Conservation (phyloP, 1,139 yeast genomes). For the Saccharomyces uvarum region DNA sequence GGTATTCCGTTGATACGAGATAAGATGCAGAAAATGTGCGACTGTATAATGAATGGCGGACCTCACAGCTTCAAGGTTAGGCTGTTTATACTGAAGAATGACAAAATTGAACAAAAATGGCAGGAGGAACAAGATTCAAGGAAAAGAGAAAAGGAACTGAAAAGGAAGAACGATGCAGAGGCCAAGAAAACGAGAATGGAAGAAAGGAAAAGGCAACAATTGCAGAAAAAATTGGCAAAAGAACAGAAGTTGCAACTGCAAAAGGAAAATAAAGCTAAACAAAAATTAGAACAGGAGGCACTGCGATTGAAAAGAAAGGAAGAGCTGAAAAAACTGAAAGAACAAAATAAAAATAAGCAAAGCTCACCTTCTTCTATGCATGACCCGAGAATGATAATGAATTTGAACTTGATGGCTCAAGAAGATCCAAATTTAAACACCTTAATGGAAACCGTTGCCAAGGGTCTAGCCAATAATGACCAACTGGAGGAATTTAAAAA, state of each 20-base stretch:
- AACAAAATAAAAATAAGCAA: constrained; percentile 10
- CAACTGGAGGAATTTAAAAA: constrained; percentile 73
- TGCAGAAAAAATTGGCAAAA: constrained; percentile 28
- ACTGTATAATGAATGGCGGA: constrained; percentile 63
- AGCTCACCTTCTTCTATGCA: constrained; percentile 20
- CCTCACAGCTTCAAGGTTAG: constrained; percentile 77
- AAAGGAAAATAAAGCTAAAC: constrained; percentile 19
- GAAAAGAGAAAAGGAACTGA: constrained; percentile 34
- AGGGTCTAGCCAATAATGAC: constrained; percentile 62
- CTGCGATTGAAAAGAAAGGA: constrained; percentile 18
- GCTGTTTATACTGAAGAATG: constrained; percentile 76
- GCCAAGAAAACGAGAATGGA: constrained; percentile 29
- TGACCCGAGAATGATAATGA: constrained; percentile 72
- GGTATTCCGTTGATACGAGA: constrained; percentile 48
- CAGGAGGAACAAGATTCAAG: constrained; percentile 32
- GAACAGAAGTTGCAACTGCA: constrained; percentile 18
- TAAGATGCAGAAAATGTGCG: constrained; percentile 82
- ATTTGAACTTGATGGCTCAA: constrained; percentile 74
- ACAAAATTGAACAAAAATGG: constrained; percentile 38
- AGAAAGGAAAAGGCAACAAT: constrained; percentile 23
- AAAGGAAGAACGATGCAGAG: constrained; percentile 35
- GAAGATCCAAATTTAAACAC: constrained; percentile 57
- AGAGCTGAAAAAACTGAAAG: constrained; percentile 17
- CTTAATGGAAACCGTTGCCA: constrained; percentile 77
- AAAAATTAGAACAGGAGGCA: constrained; percentile 18